Evolutionary conservation across 805 yeast species (phyloP).

Genomic region (Vanderwaltozyma verrucispora): DNA sequence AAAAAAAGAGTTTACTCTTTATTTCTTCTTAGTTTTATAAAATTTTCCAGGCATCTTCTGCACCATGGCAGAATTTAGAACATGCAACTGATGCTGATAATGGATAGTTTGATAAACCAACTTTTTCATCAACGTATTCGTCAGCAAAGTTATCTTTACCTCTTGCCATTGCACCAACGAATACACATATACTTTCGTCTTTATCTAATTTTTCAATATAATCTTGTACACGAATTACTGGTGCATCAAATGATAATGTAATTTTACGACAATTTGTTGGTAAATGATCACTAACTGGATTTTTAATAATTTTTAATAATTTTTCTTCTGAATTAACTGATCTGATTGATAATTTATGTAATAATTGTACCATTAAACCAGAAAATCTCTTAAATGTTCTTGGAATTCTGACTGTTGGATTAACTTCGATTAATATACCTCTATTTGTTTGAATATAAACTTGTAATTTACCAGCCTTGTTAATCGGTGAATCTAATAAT

Average conservation of each 20-base stretch:
- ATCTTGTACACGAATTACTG: slow-evolving; percentile 79
- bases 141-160: slow-evolving; percentile 97
- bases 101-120: slow-evolving; percentile 92
- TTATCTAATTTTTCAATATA: slow-evolving; percentile 68
- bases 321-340: slow-evolving; percentile 94
- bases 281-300: slow-evolving; percentile 93
- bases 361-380: slow-evolving; percentile 93
- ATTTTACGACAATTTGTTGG: slow-evolving; percentile 93
- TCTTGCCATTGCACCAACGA: slow-evolving; percentile 99
- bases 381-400: slow-evolving; percentile 97
- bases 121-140: slow-evolving; percentile 91
- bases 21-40: no score
- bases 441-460: slow-evolving; percentile 94
- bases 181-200: slow-evolving; percentile 93
- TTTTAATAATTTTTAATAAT: slow-evolving; percentile 85
- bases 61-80: slow-evolving; percentile 95
- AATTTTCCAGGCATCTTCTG: slow-evolving; percentile 97
- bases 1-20: no score
- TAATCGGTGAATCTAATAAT: slow-evolving; percentile 90
- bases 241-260: slow-evolving; percentile 87
- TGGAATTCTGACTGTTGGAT: slow-evolving; percentile 94
- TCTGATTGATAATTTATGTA: slow-evolving; percentile 86
- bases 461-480: slow-evolving; percentile 93
- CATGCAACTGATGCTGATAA: slow-evolving; percentile 97
- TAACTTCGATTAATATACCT: slow-evolving; percentile 90